Base-by-base conservation (phyloP, 2,329 filamentous ascomycete species). In the Westerdykella ornata region DNA sequence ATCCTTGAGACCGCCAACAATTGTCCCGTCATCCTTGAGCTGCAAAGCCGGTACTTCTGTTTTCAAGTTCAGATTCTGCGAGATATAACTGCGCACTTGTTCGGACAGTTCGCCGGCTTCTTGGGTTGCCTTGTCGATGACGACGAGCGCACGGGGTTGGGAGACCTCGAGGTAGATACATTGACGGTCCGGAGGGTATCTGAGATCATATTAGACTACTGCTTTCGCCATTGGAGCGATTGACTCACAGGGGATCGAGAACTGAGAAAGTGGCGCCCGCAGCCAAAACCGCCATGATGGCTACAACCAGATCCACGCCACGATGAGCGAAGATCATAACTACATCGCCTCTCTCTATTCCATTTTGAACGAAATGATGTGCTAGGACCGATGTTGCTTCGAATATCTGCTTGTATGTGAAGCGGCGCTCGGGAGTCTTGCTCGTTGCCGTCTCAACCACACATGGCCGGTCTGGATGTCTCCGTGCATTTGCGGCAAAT, bases 241-340 rank as follows among this genome's bases (percentile, higher is more conserved):
- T 9, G 82, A 71, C 35, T 77, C 77, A 44, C 81, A 82, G 36
- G 17, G 88, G 89, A 61, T 95, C 88, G 15, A 95, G 79, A 32
- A 82, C 75, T 40, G 73, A 77, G 62, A 79, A 75, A 28, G 75
- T 77, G 7, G 75, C 78, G 42, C 78, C 78, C 29, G 77, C 75
- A 45, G 74, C 75, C 37, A 77, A 59, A 3, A 71, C 70, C 45
- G 88, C 89, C 86, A 95, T 94, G 40, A 88, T 81, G 28, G 84
- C 80, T 6, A 85, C 79, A 0, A 85, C 82, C 31, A 86, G 68
- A 54, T 86, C 86, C 26, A 95, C 88, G 42, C 81, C 81, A 43
- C 89, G 80, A 67, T 95, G 78, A 42, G 87, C 87, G 60, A 82
- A 96, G 48, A 92, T 85, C 86, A 95, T 94, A 56, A 95, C 88